Evolutionary conservation across 2,329 filamentous ascomycete species (phyloP).

Genomic region (Knufia fluminis): DNA sequence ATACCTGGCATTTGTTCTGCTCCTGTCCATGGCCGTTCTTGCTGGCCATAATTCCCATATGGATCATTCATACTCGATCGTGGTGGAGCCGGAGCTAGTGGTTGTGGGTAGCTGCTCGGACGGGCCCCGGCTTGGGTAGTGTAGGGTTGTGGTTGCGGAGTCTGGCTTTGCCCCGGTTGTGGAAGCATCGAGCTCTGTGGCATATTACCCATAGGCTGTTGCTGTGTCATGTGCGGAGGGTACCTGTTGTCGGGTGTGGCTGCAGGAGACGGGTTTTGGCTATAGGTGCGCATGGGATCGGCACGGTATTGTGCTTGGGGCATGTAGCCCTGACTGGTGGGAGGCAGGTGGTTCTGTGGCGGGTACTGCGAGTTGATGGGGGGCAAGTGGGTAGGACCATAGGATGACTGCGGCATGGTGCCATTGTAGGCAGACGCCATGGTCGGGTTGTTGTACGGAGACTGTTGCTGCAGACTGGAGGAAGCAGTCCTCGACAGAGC

Average conservation of each 20-base stretch:
- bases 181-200: slow-evolving; percentile 35
- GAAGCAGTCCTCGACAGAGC: slow-evolving; percentile 28
- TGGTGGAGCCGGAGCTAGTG: slow-evolving; percentile 62
- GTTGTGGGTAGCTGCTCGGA: slow-evolving; percentile 60
- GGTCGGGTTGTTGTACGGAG: slow-evolving; percentile 27
- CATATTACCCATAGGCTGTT: slow-evolving; percentile 34
- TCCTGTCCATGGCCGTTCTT: slow-evolving; percentile 40
- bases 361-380: slow-evolving; percentile 35
- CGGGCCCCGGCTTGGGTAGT: slow-evolving; percentile 49
- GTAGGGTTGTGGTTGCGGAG: slow-evolving; percentile 32
- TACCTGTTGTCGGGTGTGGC: slow-evolving; percentile 21
- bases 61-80: slow-evolving; percentile 52
- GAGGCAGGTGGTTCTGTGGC: slow-evolving; percentile 29
- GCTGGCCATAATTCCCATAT: slow-evolving; percentile 47
- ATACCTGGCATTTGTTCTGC: slow-evolving; percentile 32
- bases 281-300: slow-evolving; percentile 25
- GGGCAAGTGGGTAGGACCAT: slow-evolving; percentile 37
- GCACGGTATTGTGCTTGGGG: slow-evolving; percentile 19
- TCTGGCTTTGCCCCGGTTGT: slow-evolving; percentile 31
- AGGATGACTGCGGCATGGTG: slow-evolving; percentile 33
- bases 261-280: slow-evolving; percentile 34
- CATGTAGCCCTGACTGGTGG: slow-evolving; percentile 25
- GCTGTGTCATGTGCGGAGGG: slow-evolving; percentile 30
- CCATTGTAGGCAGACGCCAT: slow-evolving; percentile 30
- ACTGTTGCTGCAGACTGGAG: slow-evolving; percentile 36